phyloP scores from a whole-genome alignment of 2,329 filamentous ascomycete genomes.

The Colletotrichum trifolii region DNA sequence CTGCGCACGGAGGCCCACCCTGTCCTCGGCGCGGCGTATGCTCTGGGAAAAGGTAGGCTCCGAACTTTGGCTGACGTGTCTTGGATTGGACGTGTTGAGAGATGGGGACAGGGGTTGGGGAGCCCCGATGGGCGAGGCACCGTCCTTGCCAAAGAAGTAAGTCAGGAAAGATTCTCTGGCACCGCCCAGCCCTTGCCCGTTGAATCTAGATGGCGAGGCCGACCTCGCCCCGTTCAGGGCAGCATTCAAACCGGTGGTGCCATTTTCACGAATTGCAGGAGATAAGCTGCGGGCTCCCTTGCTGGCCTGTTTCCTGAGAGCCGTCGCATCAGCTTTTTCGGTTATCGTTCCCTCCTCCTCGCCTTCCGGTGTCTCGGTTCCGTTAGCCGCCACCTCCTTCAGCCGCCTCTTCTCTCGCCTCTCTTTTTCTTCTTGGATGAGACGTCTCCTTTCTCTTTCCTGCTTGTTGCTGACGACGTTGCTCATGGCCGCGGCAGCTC shows the following conservation, averaged over 20 bases:
- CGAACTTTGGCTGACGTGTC: conserved; percentile 81
- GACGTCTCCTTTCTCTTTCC: conserved; percentile 86
- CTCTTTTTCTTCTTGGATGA: conserved; percentile 85
- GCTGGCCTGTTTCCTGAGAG: conserved; percentile 64
- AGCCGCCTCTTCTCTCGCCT: conserved; percentile 84
- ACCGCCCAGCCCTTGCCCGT: conserved; percentile 67
- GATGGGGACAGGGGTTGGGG: conserved; percentile 53
- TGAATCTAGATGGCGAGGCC: conserved; percentile 71
- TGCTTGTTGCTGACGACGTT: conserved; percentile 95
- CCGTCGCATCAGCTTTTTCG: conserved; percentile 62
- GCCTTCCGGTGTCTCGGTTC: conserved; percentile 75
- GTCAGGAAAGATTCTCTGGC: conserved; percentile 93
- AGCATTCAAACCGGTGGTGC: conserved; percentile 68
- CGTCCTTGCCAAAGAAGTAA: conserved; percentile 99
- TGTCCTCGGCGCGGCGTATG: conserved; percentile 77
- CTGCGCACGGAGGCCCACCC: conserved; percentile 61
- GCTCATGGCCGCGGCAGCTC: conserved; percentile 96
- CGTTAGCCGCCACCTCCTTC: conserved; percentile 88
- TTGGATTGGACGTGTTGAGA: conserved; percentile 54
- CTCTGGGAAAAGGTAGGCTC: conserved; percentile 88
- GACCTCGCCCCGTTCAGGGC: conserved; percentile 75
- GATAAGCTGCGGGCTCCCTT: conserved; percentile 83
- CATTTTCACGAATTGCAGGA: conserved; percentile 79
- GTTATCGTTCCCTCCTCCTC: conserved; percentile 61
- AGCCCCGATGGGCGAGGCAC: conserved; percentile 57